Evolutionary conservation across 1,284 basidiomycete species (phyloP), one percentile per base, ranked within the genome.

Genomic region (Irpex lacteus): DNA sequence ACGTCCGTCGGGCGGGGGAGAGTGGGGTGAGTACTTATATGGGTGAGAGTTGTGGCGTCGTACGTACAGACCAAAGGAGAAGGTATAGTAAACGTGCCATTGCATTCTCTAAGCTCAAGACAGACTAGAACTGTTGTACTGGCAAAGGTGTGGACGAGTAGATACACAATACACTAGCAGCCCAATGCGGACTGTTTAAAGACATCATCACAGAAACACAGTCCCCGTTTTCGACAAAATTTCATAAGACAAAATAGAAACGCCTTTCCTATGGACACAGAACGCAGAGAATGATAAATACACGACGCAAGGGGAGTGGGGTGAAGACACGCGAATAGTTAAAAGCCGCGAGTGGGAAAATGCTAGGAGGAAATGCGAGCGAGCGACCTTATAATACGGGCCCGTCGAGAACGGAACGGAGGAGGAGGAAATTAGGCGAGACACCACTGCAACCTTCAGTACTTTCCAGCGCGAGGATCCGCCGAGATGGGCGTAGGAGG

Each of bases 401-500:
- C 19, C 19, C 15, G 8, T 52, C 50, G 19, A n/a, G 18, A 18
- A 52, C 11, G 50, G 18, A 21, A 52, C 2, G 7, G 18, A 18
- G 50, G 18, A 13, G 8, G 19, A 18, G 11, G 37, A 49, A 44
- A 53, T 49, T 19, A 60, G 19, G 9, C 13, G 44, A 34, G 38
- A 9, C 55, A 54, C 7, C 26, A 26, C 26, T 26, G 26, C 26
- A 26, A 26, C 26, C 19, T 18, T 62, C 47, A 64, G 21, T 63
- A 67, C 59, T 67, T 67, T 11, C 61, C 65, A n/a, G 37, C 32
- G 19, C 62, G 54, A 9, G 44, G 40, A 32, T 67, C 66, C 5
- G 66, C 63, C 9, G 66, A 59, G 13, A 66, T 34, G 4, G 65
- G 67, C 19, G 73, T 66, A 4, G 72, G 57, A 49, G 71, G 66